These are phyloP conservation scores for Irpex sp. DNA, from an alignment of 1,284 basidiomycete genomes.

Conservation along the genomic window DNA sequence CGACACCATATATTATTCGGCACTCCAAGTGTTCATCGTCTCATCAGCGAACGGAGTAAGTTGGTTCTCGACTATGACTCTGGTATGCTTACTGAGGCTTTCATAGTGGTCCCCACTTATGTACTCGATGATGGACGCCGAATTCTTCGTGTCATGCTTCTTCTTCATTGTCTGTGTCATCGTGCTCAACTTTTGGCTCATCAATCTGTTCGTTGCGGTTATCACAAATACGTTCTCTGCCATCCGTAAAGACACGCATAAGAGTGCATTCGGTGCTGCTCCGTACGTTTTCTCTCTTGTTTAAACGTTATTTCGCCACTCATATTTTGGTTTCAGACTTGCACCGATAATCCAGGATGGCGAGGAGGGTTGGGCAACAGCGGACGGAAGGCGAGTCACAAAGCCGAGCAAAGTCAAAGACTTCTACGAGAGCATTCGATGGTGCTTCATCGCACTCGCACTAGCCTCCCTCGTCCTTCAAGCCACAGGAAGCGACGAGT, in stretches of 20 bases:
- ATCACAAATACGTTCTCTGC: constrained; percentile 95
- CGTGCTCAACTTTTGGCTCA: constrained; percentile 90
- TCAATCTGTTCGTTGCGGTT: constrained; percentile 94
- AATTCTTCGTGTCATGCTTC: constrained; percentile 84
- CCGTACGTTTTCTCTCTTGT: constrained; percentile 37
- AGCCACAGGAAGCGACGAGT: constrained; percentile 67
- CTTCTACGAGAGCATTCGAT: constrained; percentile 59
- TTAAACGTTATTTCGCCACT: neutral
- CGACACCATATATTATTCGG: constrained; percentile 84
- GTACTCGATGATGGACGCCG: constrained; percentile 91
- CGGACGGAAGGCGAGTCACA: constrained; percentile 40
- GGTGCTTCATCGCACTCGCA: constrained; percentile 80
- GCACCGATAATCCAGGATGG: constrained; percentile 48
- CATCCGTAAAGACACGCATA: constrained; percentile 87
- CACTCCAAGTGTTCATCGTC: constrained; percentile 84
- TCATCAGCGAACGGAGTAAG: constrained; percentile 76
- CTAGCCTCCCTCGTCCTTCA: constrained; percentile 74
- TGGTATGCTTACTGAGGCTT: neutral
- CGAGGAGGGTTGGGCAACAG: constrained; percentile 53
- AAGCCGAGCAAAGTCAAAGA: constrained; percentile 47
- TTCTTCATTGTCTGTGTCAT: constrained; percentile 88
- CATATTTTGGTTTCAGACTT: constrained; percentile 31
- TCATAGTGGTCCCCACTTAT: constrained; percentile 74
- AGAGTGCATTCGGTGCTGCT: constrained; percentile 90
- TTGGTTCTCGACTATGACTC: constrained; percentile 7